Evolutionary conservation across 169 alveolate genomes (phyloP).

Genomic region (Plasmodium adleri): DNA sequence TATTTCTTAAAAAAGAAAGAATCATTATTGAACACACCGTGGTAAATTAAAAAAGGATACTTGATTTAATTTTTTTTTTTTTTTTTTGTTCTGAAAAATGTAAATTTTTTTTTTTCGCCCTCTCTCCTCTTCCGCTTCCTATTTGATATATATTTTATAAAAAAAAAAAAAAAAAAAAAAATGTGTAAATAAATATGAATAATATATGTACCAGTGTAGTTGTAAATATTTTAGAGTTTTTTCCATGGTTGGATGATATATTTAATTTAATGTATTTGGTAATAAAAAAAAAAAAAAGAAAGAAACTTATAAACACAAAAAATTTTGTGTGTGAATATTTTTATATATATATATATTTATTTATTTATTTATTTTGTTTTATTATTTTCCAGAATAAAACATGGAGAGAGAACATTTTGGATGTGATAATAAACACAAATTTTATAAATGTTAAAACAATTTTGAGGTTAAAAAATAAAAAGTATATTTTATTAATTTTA

Average conservation of each 20-base stretch:
- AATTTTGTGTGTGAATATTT: background rate
- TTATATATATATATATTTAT: background rate
- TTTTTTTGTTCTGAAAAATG: too few relatives aligned
- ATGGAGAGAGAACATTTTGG: conserved; percentile 29
- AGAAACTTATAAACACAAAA: too few relatives aligned
- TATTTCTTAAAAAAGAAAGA: too few relatives aligned
- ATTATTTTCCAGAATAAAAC: conserved; percentile 1
- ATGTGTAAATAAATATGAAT: conserved; percentile 25
- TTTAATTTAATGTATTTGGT: conserved; percentile 44
- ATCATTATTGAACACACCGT: too few relatives aligned
- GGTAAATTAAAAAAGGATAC: too few relatives aligned
- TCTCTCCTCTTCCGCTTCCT: too few relatives aligned
- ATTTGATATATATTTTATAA: background rate
- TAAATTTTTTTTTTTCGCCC: too few relatives aligned
- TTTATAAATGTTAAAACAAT: conserved; percentile 19
- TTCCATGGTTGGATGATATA: conserved; percentile 43
- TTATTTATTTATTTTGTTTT: background rate
- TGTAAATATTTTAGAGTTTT: conserved; percentile 20
- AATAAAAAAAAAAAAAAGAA: background rate
- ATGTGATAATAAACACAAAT: conserved; percentile 29
- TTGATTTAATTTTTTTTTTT: too few relatives aligned
- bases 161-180: background rate
- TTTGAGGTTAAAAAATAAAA: conserved; percentile 27
- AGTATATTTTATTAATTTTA: conserved; percentile 28
- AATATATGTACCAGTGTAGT: conserved; percentile 23